Percentiles rank a stretch among this genome's conserved stretches.
Conservation (phyloP, 2,329 filamentous ascomycete species). For the Xylaria sp. region DNA sequence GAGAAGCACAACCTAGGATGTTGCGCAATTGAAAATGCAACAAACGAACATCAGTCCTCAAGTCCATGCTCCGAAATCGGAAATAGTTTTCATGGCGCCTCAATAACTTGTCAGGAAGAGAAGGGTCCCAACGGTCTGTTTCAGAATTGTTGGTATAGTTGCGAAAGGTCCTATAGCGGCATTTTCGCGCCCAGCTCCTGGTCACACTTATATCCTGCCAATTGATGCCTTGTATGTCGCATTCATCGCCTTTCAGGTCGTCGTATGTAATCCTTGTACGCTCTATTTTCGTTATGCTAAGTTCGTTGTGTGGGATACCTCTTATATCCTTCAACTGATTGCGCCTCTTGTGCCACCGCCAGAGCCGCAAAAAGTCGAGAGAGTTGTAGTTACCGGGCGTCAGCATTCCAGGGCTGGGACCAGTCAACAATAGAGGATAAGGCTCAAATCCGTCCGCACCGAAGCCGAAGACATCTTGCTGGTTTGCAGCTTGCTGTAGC, state of each 20-base stretch:
- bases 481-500: conserved; percentile 14
- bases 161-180: conserved; percentile 61
- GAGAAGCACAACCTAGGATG: conserved; percentile 67
- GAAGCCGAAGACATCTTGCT: conserved; percentile 23
- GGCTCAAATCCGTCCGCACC: conserved; percentile 18
- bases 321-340: conserved; percentile 25
- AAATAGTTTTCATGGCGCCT: conserved; percentile 63
- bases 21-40: conserved; percentile 76
- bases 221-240: conserved; percentile 69
- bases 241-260: conserved; percentile 66
- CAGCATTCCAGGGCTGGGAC: conserved; percentile 52
- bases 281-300: conserved; percentile 36
- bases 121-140: conserved; percentile 56
- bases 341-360: conserved; percentile 53
- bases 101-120: conserved; percentile 51
- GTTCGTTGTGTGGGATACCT: conserved; percentile 36
- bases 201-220: conserved; percentile 66
- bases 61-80: conserved; percentile 67
- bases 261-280: conserved; percentile 51
- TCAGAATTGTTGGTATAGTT: conserved; percentile 67
- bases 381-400: conserved; percentile 63
- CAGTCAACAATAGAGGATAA: conserved; percentile 50
- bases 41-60: conserved; percentile 64
- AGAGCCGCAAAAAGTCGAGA: conserved; percentile 62
- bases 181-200: conserved; percentile 60